Evolutionary conservation across 176 grass and related monocot species (phyloP).

Genomic region (Carex kokanica): DNA sequence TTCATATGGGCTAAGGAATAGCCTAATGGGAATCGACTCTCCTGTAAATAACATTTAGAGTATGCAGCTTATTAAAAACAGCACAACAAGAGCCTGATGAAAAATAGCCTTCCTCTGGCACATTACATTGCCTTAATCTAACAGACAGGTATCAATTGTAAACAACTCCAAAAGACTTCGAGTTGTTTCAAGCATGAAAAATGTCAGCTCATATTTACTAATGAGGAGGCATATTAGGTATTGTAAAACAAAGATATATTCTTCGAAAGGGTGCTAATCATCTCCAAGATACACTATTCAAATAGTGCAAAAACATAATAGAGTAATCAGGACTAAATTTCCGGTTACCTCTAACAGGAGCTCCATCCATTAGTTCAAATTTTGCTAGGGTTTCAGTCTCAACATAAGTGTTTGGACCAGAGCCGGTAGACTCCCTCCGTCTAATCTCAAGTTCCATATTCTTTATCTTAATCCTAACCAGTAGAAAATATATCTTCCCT

Average conservation of each 20-base stretch:
- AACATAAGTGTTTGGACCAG: conserved; percentile 95
- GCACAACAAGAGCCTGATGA: background rate
- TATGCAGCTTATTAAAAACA: background rate
- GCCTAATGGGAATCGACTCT: conserved; percentile 61
- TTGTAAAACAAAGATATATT: background rate
- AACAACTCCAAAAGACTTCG: background rate
- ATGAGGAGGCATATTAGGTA: background rate
- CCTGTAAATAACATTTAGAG: conserved; percentile 6
- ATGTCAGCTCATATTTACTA: background rate
- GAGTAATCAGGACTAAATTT: background rate
- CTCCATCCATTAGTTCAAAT: conserved; percentile 98
- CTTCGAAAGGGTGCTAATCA: background rate
- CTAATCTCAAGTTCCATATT: conserved; percentile 98
- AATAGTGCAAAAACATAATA: background rate
- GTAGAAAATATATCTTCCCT: conserved; percentile 96
- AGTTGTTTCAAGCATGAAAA: background rate
- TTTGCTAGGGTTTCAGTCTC: conserved; percentile 99
- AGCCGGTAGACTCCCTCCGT: conserved; percentile 88
- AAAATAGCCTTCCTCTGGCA: background rate
- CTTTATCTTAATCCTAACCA: conserved; percentile 98
- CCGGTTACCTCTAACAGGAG: conserved; percentile 87
- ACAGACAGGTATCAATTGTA: background rate
- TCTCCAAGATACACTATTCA: background rate
- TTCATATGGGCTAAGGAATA: conserved; percentile 73
- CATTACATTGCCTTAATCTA: background rate